phyloP scores from a whole-genome alignment of 768 basidiomycete species.

The Dentipellis sp. region DNA sequence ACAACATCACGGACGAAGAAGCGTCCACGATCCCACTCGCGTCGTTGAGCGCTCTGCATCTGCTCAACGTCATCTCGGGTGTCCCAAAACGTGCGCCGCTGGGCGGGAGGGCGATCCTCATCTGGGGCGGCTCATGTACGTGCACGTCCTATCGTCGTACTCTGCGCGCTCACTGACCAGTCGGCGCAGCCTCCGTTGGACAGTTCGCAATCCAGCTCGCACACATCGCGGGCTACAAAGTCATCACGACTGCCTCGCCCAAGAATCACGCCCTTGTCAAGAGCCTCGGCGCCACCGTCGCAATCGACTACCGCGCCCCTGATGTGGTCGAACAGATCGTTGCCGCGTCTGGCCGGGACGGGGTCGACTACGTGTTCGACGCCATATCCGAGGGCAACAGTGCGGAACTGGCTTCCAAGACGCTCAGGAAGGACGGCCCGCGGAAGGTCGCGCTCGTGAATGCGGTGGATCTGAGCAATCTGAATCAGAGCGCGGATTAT shows the following conservation, averaged over 20 bases:
- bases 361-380: background rate
- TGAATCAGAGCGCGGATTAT: background rate
- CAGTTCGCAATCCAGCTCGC: slow-evolving; percentile 23
- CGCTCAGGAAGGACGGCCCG: background rate
- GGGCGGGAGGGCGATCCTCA: background rate
- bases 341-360: background rate
- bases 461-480: background rate
- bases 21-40: background rate
- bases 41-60: background rate
- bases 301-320: slow-evolving; percentile 18
- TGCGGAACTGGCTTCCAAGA: background rate
- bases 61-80: background rate
- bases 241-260: slow-evolving; percentile 26
- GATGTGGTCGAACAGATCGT: slow-evolving; percentile 1
- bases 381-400: background rate
- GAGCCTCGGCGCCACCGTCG: slow-evolving; percentile 26
- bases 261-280: slow-evolving; percentile 26
- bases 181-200: slow-evolving; percentile 16
- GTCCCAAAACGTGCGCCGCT: background rate
- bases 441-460: background rate
- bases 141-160: background rate
- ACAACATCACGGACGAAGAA: background rate
- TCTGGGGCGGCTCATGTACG: background rate
- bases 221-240: slow-evolving; percentile 21
- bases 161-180: slow-evolving; percentile 19